Conservation (phyloP, 2,329 filamentous ascomycete species). For the Plenodomus lindquistii region DNA sequence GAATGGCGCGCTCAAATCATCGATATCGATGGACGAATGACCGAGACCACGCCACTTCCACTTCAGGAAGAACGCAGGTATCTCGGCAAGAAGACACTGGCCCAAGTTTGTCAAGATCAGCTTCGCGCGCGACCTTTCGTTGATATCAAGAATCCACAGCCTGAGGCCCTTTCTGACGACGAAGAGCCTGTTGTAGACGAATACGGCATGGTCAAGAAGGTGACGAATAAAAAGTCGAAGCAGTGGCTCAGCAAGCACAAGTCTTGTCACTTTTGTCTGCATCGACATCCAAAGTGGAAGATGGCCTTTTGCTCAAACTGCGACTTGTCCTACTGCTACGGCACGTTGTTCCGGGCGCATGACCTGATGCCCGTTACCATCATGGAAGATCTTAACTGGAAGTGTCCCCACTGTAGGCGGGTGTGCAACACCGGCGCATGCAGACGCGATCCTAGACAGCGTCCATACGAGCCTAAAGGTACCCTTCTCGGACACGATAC, state of each 20-base stretch:
- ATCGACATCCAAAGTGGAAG: conserved; percentile 81
- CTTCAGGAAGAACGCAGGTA: conserved; percentile 71
- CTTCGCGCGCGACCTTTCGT: conserved; percentile 78
- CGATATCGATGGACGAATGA: conserved; percentile 67
- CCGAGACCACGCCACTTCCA: conserved; percentile 68
- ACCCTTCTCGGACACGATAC: conserved; percentile 92
- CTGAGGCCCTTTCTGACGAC: conserved; percentile 51
- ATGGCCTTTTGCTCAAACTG: conserved; percentile 81
- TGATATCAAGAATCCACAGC: conserved; percentile 69
- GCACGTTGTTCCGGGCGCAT: conserved; percentile 87
- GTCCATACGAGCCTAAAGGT: conserved; percentile 82
- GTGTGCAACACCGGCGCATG: conserved; percentile 89
- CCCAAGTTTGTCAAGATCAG: conserved; percentile 93
- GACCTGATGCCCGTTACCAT: conserved; percentile 84
- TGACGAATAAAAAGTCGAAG: conserved; percentile 62
- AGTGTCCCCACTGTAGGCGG: conserved; percentile 81
- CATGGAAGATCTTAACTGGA: conserved; percentile 81
- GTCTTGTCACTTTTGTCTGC: conserved; percentile 80
- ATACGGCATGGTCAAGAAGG: conserved; percentile 65
- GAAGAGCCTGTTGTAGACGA: conserved; percentile 65
- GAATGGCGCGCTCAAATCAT: conserved; percentile 80
- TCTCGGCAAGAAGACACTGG: conserved; percentile 75
- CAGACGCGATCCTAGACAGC: conserved; percentile 67
- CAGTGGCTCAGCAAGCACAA: conserved; percentile 55
- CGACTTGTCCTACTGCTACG: conserved; percentile 82